Conservation (phyloP, 108 stramenopile genomes). For the Discostella stelligeroides region DNA sequence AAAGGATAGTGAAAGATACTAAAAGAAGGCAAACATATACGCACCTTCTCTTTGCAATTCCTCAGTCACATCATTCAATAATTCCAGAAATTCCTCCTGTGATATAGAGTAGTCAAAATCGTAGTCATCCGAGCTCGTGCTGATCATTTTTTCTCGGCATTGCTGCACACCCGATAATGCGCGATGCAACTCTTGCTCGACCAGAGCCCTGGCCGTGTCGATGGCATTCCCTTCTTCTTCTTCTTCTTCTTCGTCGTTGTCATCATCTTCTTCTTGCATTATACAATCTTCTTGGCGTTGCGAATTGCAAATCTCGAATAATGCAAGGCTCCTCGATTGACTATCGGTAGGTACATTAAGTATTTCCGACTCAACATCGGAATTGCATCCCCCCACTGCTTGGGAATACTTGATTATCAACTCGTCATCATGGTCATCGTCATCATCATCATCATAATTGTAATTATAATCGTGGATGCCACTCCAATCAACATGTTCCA, state of each 20-base stretch:
- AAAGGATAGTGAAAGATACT: no score
- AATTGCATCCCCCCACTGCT: no score
- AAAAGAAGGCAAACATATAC: background rate
- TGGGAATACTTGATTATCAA: background rate
- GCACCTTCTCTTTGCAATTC: conserved; percentile 29
- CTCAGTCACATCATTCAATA: conserved; percentile 36
- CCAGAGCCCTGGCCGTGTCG: conserved; percentile 28
- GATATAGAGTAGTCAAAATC: conserved; percentile 24
- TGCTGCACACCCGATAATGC: conserved; percentile 25
- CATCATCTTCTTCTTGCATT: background rate
- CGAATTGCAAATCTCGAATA: background rate
- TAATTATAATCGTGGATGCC: background rate
- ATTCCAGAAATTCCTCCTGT: conserved; percentile 20
- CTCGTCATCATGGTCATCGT: no score
- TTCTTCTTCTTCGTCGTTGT: no score
- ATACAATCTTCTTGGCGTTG: conserved; percentile 1
- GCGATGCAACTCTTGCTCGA: conserved; percentile 32
- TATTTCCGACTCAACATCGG: background rate
- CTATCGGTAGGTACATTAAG: no score
- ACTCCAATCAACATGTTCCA: conserved; percentile 1
- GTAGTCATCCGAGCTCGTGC: background rate
- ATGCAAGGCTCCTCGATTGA: no score
- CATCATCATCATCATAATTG: no score
- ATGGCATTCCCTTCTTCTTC: conserved; percentile 11
- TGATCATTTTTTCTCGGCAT: conserved; percentile 9